Evolutionary conservation across 345 rosid genomes (phyloP).

Genomic region (Syzygium oleosum): DNA sequence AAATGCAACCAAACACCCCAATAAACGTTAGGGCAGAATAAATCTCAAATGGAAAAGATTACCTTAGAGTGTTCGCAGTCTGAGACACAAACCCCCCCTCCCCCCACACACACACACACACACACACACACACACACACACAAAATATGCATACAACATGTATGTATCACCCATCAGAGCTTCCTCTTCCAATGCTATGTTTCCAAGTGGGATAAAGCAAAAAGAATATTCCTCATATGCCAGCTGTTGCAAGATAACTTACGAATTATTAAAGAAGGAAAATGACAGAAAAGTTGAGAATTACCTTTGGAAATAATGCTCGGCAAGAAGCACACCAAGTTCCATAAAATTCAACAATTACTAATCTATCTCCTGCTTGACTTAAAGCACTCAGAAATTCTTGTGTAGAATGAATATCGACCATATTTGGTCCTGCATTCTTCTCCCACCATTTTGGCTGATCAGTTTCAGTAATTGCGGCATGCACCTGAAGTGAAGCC

Average conservation of each 20-base stretch:
- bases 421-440: constrained; percentile 83
- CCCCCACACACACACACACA: not conserved
- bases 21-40: not conserved
- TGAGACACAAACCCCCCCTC: not conserved
- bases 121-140: not conserved
- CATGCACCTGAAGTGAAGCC: constrained; percentile 42
- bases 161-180: not conserved
- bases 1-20: not conserved
- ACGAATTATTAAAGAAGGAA: not conserved
- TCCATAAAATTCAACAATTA: constrained; percentile 90
- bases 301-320: constrained; percentile 82
- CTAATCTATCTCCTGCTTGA: constrained; percentile 73
- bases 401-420: constrained; percentile 79
- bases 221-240: not conserved
- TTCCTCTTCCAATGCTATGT: not conserved
- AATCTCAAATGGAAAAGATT: not conserved
- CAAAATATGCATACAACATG: not conserved
- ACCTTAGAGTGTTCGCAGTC: not conserved
- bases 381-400: constrained; percentile 72
- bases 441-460: constrained; percentile 96
- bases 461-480: constrained; percentile 57
- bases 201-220: not conserved
- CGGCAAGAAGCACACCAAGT: constrained; percentile 97
- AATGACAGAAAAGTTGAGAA: not conserved
- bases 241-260: not conserved